A percentile compares a stretch with the other conserved stretches of the same genome.
Evolutionary conservation across 148 eudicot species (phyloP).

Genomic region (Euryodendron excelsum): DNA sequence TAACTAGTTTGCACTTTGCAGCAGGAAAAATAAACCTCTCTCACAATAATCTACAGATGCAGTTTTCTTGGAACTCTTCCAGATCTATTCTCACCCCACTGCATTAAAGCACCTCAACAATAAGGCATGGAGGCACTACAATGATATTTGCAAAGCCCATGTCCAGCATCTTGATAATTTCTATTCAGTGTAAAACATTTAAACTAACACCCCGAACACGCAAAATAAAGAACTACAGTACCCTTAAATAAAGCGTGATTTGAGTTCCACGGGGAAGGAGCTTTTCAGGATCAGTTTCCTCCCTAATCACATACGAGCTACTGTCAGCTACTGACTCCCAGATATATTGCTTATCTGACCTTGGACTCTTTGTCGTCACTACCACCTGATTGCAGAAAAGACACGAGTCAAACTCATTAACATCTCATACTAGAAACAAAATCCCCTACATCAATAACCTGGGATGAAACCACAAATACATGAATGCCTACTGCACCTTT

Average conservation of each 20-base stretch:
- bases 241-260: slow-evolving; percentile 81
- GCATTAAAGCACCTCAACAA: slow-evolving; percentile 1
- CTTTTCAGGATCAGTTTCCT: slow-evolving; percentile 92
- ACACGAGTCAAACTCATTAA: slow-evolving; percentile 52
- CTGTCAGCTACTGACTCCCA: slow-evolving; percentile 96
- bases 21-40: neutral
- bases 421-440: slow-evolving; percentile 15
- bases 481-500: slow-evolving; percentile 40
- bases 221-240: slow-evolving; percentile 22
- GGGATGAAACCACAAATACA: slow-evolving; percentile 55
- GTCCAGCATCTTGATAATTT: neutral
- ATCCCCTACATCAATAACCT: neutral
- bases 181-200: slow-evolving; percentile 26
- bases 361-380: slow-evolving; percentile 93
- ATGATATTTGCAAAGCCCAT: neutral
- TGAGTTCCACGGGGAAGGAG: slow-evolving; percentile 78
- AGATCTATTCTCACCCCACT: neutral
- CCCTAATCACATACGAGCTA: slow-evolving; percentile 74
- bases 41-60: neutral
- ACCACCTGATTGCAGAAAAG: slow-evolving; percentile 53
- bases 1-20: too few relatives aligned
- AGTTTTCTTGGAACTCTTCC: neutral
- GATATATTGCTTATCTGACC: slow-evolving; percentile 83
- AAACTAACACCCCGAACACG: neutral
- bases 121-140: neutral